These are phyloP conservation scores for Saccharum officinarum DNA, from an alignment of 176 grass and related monocot genomes.

Conservation along the genomic window DNA sequence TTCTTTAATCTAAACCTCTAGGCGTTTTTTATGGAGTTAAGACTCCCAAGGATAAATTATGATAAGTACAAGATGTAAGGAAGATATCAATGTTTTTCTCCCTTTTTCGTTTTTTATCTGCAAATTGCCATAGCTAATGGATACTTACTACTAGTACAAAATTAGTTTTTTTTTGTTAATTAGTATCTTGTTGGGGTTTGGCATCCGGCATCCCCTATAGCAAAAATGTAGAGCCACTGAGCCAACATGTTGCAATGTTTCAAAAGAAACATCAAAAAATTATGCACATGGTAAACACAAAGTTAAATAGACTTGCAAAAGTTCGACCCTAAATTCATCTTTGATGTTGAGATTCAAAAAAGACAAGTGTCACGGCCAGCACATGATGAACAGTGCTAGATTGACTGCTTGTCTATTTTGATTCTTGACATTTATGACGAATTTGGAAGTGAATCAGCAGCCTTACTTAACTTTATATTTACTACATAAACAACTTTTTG, in stretches of 20 bases:
- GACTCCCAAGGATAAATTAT: background rate
- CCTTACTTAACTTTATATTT: background rate
- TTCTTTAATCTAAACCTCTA: background rate
- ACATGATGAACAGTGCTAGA: background rate
- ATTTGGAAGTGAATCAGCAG: background rate
- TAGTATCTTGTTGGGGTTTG: background rate
- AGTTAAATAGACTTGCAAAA: background rate
- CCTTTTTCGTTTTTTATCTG: background rate
- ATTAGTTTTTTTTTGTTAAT: background rate
- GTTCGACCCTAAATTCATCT: background rate
- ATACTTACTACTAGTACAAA: background rate
- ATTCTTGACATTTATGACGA: background rate
- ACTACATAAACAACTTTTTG: background rate
- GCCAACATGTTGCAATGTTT: background rate
- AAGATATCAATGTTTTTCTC: background rate
- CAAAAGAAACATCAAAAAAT: background rate
- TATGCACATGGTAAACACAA: background rate
- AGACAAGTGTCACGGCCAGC: background rate
- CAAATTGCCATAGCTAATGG: background rate
- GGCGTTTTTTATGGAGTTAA: background rate
- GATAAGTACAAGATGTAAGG: background rate
- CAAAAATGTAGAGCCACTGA: background rate
- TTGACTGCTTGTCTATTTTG: background rate
- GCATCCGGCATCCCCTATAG: background rate
- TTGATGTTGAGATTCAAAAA: background rate